Conservation (phyloP, 768 basidiomycete genomes). For the Mycena sanguinolenta region DNA sequence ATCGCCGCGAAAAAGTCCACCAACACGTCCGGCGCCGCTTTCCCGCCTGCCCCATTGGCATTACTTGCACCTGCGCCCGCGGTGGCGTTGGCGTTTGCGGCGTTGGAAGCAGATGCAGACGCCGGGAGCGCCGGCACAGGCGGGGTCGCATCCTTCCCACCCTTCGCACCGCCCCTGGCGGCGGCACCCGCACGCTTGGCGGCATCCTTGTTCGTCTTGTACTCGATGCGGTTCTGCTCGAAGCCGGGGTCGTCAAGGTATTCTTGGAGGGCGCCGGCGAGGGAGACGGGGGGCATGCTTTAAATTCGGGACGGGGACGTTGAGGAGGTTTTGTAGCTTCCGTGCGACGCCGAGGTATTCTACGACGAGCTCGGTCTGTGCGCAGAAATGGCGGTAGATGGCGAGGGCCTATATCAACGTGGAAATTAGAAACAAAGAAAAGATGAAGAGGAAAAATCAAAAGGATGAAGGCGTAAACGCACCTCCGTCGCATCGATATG, state of each 20-base stretch:
- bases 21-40: conserved; percentile 57
- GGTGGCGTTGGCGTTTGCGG: neutral
- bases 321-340: conserved; percentile 93
- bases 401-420: conserved; percentile 64
- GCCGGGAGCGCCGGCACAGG: conserved; percentile 35
- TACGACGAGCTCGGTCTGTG: conserved; percentile 92
- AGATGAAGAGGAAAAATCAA: neutral
- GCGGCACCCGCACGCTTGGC: conserved; percentile 56
- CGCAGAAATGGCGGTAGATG: conserved; percentile 95
- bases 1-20: conserved; percentile 93
- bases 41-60: neutral
- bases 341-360: conserved; percentile 93
- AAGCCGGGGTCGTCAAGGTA: conserved; percentile 98
- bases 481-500: conserved; percentile 85
- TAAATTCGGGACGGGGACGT: conserved; percentile 93
- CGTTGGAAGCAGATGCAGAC: conserved; percentile 21
- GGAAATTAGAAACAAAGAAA: too few relatives aligned
- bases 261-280: conserved; percentile 94
- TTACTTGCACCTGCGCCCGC: neutral
- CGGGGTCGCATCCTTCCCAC: conserved; percentile 22
- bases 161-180: too few relatives aligned
- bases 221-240: conserved; percentile 94
- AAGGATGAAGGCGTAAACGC: neutral
- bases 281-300: conserved; percentile 95
- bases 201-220: conserved; percentile 83